A percentile compares a stretch with the other conserved stretches of the same genome.
These are phyloP conservation scores for Agarophyton chilense DNA, from an alignment of 23 red algal species.

Conservation along the genomic window DNA sequence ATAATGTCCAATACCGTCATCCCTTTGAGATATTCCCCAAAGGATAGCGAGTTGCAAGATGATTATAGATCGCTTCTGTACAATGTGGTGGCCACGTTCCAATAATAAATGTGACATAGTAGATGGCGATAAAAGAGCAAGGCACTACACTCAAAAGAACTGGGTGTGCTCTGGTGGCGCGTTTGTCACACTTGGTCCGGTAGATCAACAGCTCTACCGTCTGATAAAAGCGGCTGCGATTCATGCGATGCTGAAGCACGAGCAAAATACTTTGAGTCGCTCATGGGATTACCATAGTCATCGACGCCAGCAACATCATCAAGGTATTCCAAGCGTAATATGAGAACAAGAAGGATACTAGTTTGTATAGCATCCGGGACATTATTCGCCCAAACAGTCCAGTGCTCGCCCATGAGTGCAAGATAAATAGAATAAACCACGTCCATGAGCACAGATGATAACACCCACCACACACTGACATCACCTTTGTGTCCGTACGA, in stretches of 20 bases:
- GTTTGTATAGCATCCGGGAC: conserved; percentile 82
- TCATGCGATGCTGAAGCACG: background rate
- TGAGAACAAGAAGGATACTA: conserved; percentile 51
- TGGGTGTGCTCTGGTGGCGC: background rate
- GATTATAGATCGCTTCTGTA: background rate
- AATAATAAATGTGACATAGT: background rate
- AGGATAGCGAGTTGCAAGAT: background rate
- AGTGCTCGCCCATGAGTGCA: conserved; percentile 46
- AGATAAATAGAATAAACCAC: conserved; percentile 79
- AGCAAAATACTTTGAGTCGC: background rate
- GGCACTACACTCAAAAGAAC: background rate
- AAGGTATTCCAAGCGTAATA: conserved; percentile 46
- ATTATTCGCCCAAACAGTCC: conserved; percentile 87
- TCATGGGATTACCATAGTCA: conserved; percentile 11
- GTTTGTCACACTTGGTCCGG: background rate
- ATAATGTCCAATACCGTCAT: background rate
- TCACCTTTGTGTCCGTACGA: conserved; percentile 76
- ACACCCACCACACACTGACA: conserved; percentile 75
- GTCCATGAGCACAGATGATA: conserved; percentile 75
- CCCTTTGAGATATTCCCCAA: no score
- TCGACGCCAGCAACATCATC: conserved; percentile 15
- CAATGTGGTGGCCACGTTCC: background rate
- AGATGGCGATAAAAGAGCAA: background rate
- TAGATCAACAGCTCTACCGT: background rate
- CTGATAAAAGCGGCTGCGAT: conserved; percentile 1